Conservation (phyloP, 2,329 filamentous ascomycete genomes). For the Ceratocystis cubensis region DNA sequence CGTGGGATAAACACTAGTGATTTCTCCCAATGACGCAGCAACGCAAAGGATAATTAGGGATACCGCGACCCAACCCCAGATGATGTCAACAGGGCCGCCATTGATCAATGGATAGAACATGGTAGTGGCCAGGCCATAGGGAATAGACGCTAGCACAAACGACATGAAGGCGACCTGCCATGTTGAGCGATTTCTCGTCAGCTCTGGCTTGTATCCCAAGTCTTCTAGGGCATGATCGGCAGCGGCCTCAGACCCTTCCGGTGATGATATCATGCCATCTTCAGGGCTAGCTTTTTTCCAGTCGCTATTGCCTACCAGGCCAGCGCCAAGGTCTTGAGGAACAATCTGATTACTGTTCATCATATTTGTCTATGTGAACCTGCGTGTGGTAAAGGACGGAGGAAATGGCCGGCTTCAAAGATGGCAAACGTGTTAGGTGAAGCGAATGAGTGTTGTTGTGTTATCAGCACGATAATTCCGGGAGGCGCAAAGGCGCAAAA, state of each 20-base stretch:
- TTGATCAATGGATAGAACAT: slow-evolving; percentile 53
- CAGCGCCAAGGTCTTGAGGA: slow-evolving; percentile 15
- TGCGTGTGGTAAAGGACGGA: not conserved
- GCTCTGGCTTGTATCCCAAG: slow-evolving; percentile 54
- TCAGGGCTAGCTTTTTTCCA: slow-evolving; percentile 20
- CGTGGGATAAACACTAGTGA: slow-evolving; percentile 65
- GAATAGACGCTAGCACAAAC: slow-evolving; percentile 62
- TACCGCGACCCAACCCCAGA: slow-evolving; percentile 60
- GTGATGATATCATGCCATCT: slow-evolving; percentile 23
- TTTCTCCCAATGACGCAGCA: slow-evolving; percentile 57
- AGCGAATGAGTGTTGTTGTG: not conserved
- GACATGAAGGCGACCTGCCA: slow-evolving; percentile 63
- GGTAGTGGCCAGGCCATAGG: slow-evolving; percentile 60
- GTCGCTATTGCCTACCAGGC: not conserved
- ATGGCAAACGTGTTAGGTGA: not conserved
- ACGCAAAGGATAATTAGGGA: slow-evolving; percentile 60
- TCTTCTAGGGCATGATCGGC: slow-evolving; percentile 52
- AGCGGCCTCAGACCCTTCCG: slow-evolving; percentile 29
- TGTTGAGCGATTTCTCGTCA: slow-evolving; percentile 52
- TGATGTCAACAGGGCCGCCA: slow-evolving; percentile 55
- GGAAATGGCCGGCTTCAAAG: not conserved
- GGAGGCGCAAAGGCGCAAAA: not conserved
- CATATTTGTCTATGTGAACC: not conserved
- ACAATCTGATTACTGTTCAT: not conserved
- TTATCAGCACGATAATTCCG: not conserved